A percentile compares a stretch with the other conserved stretches of the same genome.
Conservation (phyloP, 805 yeast genomes). For the Metschnikowia aberdeeniae region DNA sequence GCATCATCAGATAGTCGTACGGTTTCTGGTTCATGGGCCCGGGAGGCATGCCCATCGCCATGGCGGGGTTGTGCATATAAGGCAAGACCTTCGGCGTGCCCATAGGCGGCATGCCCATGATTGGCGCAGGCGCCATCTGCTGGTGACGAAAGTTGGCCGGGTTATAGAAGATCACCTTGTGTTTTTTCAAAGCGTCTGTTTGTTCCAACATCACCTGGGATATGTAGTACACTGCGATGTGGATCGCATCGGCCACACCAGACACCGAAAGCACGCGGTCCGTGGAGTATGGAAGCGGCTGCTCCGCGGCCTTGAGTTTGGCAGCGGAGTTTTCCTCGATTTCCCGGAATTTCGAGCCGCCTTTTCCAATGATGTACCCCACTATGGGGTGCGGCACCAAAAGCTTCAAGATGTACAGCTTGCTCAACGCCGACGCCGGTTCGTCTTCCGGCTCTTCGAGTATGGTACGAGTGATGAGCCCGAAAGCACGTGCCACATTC, state of each 20-base stretch:
- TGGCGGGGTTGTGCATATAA: slow-evolving; percentile 15
- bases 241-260: slow-evolving; percentile 86
- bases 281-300: slow-evolving; percentile 67
- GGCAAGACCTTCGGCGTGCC: slow-evolving; percentile 18
- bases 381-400: slow-evolving; percentile 75
- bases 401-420: slow-evolving; percentile 53
- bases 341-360: slow-evolving; percentile 69
- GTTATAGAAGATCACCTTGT: slow-evolving; percentile 55
- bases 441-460: slow-evolving; percentile 62
- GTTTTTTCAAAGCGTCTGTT: slow-evolving; percentile 46
- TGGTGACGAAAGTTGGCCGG: slow-evolving; percentile 43
- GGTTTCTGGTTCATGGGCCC: slow-evolving; percentile 21
- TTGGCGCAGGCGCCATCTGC: slow-evolving; percentile 8
- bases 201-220: slow-evolving; percentile 65
- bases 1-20: slow-evolving; percentile 39
- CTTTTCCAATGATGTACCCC: slow-evolving; percentile 78
- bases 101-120: slow-evolving; percentile 20
- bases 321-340: slow-evolving; percentile 83
- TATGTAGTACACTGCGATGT: slow-evolving; percentile 73
- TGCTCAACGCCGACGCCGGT: slow-evolving; percentile 54
- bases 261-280: slow-evolving; percentile 67
- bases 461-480: slow-evolving; percentile 63
- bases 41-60: slow-evolving; percentile 11
- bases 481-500: slow-evolving; percentile 77
- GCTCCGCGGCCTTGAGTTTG: slow-evolving; percentile 66